These are phyloP conservation scores for Malassezia psittaci DNA, from an alignment of 1,284 basidiomycete genomes.

Conservation along the genomic window DNA sequence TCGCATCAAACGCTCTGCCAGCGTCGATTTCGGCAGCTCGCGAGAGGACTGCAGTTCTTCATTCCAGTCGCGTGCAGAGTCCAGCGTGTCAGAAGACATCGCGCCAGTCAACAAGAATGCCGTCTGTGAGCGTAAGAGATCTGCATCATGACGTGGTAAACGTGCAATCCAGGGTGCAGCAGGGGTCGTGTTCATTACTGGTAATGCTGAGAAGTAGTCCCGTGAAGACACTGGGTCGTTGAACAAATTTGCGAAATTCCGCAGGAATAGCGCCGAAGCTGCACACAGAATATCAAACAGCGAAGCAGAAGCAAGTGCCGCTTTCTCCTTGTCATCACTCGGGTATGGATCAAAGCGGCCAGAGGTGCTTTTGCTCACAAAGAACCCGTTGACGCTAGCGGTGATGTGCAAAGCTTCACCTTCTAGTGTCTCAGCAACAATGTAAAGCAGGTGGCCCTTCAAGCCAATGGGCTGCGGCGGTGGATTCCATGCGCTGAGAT, in stretches of 20 bases:
- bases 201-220: conserved; percentile 49
- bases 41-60: conserved; percentile 55
- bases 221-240: conserved; percentile 41
- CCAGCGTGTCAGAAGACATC: conserved; percentile 51
- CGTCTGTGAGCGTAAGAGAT: conserved; percentile 54
- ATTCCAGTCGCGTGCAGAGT: conserved; percentile 56
- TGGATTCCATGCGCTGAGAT: conserved; percentile 56
- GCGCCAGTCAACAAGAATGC: conserved; percentile 55
- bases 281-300: conserved; percentile 54
- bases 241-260: conserved; percentile 45
- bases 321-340: conserved; percentile 26
- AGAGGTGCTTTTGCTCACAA: conserved; percentile 51
- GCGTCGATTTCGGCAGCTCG: conserved; percentile 52
- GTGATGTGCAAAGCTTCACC: conserved; percentile 54
- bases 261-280: conserved; percentile 47
- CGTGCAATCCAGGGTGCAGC: conserved; percentile 54
- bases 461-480: conserved; percentile 54
- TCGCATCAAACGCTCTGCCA: conserved; percentile 53
- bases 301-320: conserved; percentile 48
- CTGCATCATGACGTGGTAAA: conserved; percentile 47
- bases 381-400: conserved; percentile 54
- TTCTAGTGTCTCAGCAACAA: conserved; percentile 54
- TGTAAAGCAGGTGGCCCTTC: conserved; percentile 54
- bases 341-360: conserved; percentile 39
- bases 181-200: conserved; percentile 53